Evolutionary conservation across 306 rosid genomes (phyloP).

Genomic region (Chamaecrista fasciculata): DNA sequence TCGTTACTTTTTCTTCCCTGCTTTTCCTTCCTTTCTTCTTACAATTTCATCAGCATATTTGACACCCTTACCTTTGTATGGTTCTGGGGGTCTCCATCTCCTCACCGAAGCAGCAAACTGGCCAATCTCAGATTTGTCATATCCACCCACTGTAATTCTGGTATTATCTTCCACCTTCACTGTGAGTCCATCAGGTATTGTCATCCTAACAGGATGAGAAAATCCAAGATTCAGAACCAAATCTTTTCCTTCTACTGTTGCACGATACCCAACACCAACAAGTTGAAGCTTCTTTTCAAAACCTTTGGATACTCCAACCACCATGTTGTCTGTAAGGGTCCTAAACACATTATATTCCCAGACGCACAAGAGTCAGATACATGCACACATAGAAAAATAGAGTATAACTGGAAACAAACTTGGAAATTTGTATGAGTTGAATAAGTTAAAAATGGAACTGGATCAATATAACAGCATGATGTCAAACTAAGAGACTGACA

Average conservation of each 20-base stretch:
- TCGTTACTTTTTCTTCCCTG: slow-evolving; percentile 81
- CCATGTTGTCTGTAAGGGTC: slow-evolving; percentile 90
- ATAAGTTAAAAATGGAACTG: not conserved
- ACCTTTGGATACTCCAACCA: slow-evolving; percentile 95
- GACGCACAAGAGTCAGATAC: slow-evolving; percentile 27
- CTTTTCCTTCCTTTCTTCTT: slow-evolving; percentile 95
- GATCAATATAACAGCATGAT: not conserved
- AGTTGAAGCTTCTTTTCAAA: slow-evolving; percentile 90
- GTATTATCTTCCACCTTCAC: slow-evolving; percentile 94
- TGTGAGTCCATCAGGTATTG: slow-evolving; percentile 66
- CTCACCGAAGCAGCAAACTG: slow-evolving; percentile 90
- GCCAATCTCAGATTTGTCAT: slow-evolving; percentile 79
- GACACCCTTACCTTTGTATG: slow-evolving; percentile 96
- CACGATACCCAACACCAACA: slow-evolving; percentile 97
- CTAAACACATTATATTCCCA: slow-evolving; percentile 42
- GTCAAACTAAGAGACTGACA: slow-evolving; percentile 10
- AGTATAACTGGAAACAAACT: not conserved
- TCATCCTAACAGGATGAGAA: slow-evolving; percentile 95
- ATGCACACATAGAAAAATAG: not conserved
- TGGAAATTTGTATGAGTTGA: slow-evolving; percentile 9
- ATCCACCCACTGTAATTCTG: slow-evolving; percentile 77
- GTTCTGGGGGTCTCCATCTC: slow-evolving; percentile 98
- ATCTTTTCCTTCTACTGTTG: slow-evolving; percentile 69
- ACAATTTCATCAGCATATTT: slow-evolving; percentile 89
- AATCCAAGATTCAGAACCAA: slow-evolving; percentile 89